These are phyloP conservation scores for Kurtzmaniella quercitrusa DNA, from an alignment of 1,139 yeast species.

Conservation along the genomic window DNA sequence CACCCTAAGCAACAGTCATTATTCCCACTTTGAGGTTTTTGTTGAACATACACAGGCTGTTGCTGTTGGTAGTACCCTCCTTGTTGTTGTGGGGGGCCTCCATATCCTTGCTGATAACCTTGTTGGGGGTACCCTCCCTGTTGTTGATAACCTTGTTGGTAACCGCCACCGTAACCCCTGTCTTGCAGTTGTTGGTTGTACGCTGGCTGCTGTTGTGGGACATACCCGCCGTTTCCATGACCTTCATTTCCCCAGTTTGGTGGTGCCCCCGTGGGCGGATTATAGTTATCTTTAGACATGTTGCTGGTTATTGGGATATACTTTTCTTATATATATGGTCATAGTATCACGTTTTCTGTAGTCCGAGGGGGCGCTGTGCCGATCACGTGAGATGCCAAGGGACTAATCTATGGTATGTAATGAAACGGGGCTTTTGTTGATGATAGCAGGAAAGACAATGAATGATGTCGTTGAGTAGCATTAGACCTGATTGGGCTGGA, in stretches of 20 bases:
- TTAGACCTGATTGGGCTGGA: too few species aligned
- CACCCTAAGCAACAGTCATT: slow-evolving; percentile 62
- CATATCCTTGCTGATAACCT: slow-evolving; percentile 25
- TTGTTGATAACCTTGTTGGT: slow-evolving; percentile 22
- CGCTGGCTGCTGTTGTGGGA: slow-evolving; percentile 36
- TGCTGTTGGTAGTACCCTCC: slow-evolving; percentile 44
- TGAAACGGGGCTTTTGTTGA: not conserved
- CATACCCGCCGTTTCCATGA: slow-evolving; percentile 12
- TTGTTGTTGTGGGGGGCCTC: slow-evolving; percentile 19
- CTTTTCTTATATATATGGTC: not conserved
- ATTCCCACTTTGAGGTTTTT: slow-evolving; percentile 38
- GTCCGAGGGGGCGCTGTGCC: not conserved
- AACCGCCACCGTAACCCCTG: slow-evolving; percentile 24
- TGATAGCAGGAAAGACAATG: too few species aligned
- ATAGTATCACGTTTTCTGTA: not conserved
- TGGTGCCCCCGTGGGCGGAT: slow-evolving; percentile 46
- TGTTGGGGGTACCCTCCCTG: slow-evolving; percentile 21
- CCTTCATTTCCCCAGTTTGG: slow-evolving; percentile 31
- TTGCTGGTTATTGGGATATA: not conserved
- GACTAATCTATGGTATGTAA: not conserved
- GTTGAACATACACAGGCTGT: slow-evolving; percentile 67
- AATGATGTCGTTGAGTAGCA: too few species aligned
- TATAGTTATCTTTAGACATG: slow-evolving; percentile 23
- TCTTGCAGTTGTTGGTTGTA: slow-evolving; percentile 25
- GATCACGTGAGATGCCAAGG: not conserved